Evolutionary conservation across 2,329 filamentous ascomycete species (phyloP).

Genomic region (Colletotrichum musae): DNA sequence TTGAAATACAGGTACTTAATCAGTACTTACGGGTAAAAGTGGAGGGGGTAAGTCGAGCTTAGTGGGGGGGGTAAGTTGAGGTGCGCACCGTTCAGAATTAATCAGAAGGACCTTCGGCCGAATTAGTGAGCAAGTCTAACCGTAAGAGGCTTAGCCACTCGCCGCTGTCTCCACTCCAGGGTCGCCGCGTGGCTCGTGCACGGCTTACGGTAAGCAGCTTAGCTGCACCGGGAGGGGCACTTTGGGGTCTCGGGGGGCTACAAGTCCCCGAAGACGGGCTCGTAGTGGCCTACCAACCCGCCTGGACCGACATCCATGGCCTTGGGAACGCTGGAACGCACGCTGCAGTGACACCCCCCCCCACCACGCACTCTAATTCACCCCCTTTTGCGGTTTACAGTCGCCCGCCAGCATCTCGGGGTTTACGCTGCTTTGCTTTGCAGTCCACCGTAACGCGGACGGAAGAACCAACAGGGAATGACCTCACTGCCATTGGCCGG

Average conservation of each 20-base stretch:
- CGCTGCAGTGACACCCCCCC: no score
- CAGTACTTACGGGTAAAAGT: no score
- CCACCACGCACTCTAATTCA: neutral
- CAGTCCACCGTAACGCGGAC: neutral
- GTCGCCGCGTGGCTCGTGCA: slow-evolving; percentile 14
- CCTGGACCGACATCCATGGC: slow-evolving; percentile 2
- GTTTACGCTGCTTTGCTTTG: neutral
- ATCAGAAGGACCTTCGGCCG: slow-evolving; percentile 6
- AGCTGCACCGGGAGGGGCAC: no score
- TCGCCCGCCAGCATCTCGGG: neutral
- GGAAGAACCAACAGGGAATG: slow-evolving; percentile 9
- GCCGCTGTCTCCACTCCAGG: neutral
- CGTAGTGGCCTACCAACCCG: slow-evolving; percentile 18
- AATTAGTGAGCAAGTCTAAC: neutral
- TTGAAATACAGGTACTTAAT: no score
- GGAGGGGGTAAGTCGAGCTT: no score
- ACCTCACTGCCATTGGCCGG: slow-evolving; percentile 33
- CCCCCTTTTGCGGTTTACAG: neutral
- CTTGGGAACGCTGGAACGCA: neutral
- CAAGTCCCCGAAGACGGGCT: slow-evolving; percentile 19
- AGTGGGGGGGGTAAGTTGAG: no score
- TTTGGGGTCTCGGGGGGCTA: slow-evolving; percentile 15
- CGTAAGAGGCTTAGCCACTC: slow-evolving; percentile 12
- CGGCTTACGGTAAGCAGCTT: slow-evolving; percentile 5
- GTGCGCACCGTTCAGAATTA: no score